Percentiles rank a stretch among this genome's conserved stretches.
Conservation (phyloP, 306 rosid genomes). For the Alnus rubra region DNA sequence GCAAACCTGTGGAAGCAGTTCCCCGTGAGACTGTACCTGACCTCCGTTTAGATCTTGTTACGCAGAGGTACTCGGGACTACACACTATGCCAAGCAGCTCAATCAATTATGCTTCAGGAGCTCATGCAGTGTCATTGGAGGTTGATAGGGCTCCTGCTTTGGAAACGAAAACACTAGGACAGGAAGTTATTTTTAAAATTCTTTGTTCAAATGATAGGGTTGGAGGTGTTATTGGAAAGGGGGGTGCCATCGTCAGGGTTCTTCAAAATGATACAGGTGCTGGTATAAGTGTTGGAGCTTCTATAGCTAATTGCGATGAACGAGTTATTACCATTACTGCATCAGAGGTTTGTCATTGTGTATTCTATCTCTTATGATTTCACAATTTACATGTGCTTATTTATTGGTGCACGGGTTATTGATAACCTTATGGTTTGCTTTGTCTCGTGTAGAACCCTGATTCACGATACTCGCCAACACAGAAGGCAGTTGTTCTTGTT, state of each 20-base stretch:
- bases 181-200: slow-evolving; percentile 74
- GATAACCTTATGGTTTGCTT: slow-evolving; percentile 15
- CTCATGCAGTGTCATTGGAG: slow-evolving; percentile 56
- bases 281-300: slow-evolving; percentile 62
- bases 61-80: slow-evolving; percentile 48
- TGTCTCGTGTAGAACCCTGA: slow-evolving; percentile 61
- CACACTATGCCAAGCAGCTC: slow-evolving; percentile 57
- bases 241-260: slow-evolving; percentile 74
- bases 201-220: slow-evolving; percentile 78
- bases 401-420: slow-evolving; percentile 14
- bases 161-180: slow-evolving; percentile 47
- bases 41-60: slow-evolving; percentile 49
- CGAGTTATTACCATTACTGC: slow-evolving; percentile 74
- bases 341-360: slow-evolving; percentile 65
- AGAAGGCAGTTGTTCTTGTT: slow-evolving; percentile 82
- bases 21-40: slow-evolving; percentile 44
- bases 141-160: slow-evolving; percentile 53
- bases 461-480: slow-evolving; percentile 87
- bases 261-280: slow-evolving; percentile 96
- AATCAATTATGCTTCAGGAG: slow-evolving; percentile 56
- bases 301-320: slow-evolving; percentile 74
- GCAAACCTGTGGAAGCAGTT: slow-evolving; percentile 59
- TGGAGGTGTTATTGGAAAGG: slow-evolving; percentile 96
- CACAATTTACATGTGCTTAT: slow-evolving; percentile 10
- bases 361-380: slow-evolving; percentile 10